These are phyloP conservation scores for Aphanomyces cochlioides DNA, from an alignment of 352 stramenopile genomes.

Conservation along the genomic window DNA sequence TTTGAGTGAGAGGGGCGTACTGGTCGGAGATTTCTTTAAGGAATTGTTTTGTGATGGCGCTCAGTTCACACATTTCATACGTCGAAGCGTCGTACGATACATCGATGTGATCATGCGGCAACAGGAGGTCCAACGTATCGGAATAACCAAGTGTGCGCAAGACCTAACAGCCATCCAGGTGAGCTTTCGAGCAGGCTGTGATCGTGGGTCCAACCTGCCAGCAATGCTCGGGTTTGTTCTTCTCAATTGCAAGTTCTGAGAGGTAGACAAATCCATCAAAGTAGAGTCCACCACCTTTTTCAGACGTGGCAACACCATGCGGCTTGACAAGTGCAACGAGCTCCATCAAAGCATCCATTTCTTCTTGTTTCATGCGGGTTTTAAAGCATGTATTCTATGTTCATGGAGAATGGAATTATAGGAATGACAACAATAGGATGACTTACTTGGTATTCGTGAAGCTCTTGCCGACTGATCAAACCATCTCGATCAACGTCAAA, in stretches of 20 bases:
- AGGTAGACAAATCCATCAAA: constrained; percentile 80
- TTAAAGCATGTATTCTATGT: constrained; percentile 72
- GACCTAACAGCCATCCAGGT: constrained; percentile 31
- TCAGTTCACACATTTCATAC: constrained; percentile 76
- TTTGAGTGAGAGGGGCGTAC: constrained; percentile 66
- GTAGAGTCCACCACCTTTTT: constrained; percentile 56
- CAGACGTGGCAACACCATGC: constrained; percentile 49
- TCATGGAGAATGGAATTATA: not conserved
- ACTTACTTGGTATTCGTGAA: constrained; percentile 78
- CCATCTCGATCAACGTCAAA: constrained; percentile 81
- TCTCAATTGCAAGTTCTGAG: constrained; percentile 86
- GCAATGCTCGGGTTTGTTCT: constrained; percentile 82
- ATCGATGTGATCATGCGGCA: constrained; percentile 58
- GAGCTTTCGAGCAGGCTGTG: constrained; percentile 17
- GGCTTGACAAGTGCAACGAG: constrained; percentile 64
- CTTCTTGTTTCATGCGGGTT: constrained; percentile 64
- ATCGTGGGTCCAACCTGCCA: constrained; percentile 47
- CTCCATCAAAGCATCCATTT: constrained; percentile 86
- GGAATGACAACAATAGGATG: not conserved
- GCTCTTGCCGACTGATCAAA: constrained; percentile 75
- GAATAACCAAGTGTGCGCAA: constrained; percentile 77
- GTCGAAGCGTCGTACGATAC: constrained; percentile 47
- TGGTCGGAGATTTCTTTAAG: constrained; percentile 71
- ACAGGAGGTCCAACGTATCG: constrained; percentile 74
- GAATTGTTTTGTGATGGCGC: constrained; percentile 60